Percentiles rank a stretch among this genome's conserved stretches.
Evolutionary conservation across 225 moss, liverwort and hornwort species (phyloP).

Genomic region (Marchantia paleacea): DNA sequence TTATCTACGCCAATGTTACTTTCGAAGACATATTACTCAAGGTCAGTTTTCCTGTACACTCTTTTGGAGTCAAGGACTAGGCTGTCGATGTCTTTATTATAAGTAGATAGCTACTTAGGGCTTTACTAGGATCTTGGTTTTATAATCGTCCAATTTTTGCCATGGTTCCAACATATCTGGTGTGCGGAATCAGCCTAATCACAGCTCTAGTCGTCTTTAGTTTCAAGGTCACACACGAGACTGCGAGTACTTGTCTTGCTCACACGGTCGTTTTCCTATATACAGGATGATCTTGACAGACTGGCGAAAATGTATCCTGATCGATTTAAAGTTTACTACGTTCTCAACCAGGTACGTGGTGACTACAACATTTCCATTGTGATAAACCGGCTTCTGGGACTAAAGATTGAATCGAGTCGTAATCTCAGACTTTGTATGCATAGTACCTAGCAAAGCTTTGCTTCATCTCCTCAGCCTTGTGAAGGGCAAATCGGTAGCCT

Average conservation of each 20-base stretch:
- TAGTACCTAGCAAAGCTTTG: neutral
- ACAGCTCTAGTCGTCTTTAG: no score
- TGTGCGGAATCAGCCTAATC: no score
- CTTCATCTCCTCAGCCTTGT: neutral
- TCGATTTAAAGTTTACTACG: slow-evolving; percentile 86
- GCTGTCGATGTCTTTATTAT: no score
- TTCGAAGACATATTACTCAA: slow-evolving; percentile 80
- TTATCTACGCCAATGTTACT: slow-evolving; percentile 93
- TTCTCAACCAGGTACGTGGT: slow-evolving; percentile 67
- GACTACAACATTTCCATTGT: neutral
- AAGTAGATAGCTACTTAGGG: no score
- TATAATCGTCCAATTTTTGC: no score
- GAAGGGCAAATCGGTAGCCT: neutral
- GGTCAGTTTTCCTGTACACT: slow-evolving; percentile 37
- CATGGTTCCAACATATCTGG: no score
- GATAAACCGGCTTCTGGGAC: neutral
- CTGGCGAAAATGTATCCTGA: slow-evolving; percentile 67
- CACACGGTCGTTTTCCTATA: neutral
- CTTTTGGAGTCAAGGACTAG: neutral
- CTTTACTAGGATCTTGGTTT: no score
- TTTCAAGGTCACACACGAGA: no score
- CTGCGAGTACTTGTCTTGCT: neutral
- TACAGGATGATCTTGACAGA: slow-evolving; percentile 82
- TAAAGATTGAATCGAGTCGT: neutral
- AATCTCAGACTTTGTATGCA: no score